Evolutionary conservation across 2,329 filamentous ascomycete species (phyloP).

Genomic region (Colletotrichum sp.): DNA sequence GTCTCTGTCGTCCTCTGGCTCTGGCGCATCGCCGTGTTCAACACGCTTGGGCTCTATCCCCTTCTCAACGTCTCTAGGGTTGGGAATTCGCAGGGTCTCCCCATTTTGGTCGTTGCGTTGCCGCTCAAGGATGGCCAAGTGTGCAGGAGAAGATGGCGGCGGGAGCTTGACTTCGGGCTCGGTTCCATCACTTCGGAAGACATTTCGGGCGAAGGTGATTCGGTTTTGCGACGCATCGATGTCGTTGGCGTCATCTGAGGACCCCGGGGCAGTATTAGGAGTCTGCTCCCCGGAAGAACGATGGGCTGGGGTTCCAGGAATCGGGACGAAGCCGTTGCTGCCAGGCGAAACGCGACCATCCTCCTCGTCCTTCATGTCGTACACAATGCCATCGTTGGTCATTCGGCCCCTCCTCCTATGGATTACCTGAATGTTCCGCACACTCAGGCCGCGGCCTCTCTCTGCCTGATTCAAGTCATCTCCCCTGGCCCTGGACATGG

Average conservation of each 20-base stretch:
- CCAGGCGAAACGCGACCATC: slow-evolving; percentile 23
- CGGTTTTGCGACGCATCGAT: slow-evolving; percentile 11
- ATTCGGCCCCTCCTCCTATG: slow-evolving; percentile 61
- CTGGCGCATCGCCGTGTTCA: slow-evolving; percentile 36
- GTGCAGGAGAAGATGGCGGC: slow-evolving; percentile 68
- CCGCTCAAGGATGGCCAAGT: slow-evolving; percentile 86
- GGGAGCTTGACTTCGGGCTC: slow-evolving; percentile 53
- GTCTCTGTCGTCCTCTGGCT: slow-evolving; percentile 38
- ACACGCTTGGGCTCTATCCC: slow-evolving; percentile 72
- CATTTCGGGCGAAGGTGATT: slow-evolving; percentile 75
- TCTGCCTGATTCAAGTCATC: slow-evolving; percentile 56
- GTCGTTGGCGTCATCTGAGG: background rate
- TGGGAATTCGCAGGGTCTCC: slow-evolving; percentile 84
- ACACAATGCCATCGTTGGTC: slow-evolving; percentile 65
- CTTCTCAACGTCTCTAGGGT: slow-evolving; percentile 86
- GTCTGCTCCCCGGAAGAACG: slow-evolving; percentile 1
- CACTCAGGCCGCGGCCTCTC: slow-evolving; percentile 50
- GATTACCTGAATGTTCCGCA: slow-evolving; percentile 71
- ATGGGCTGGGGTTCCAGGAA: background rate
- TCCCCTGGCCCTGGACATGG: slow-evolving; percentile 55
- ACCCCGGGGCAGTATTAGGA: background rate
- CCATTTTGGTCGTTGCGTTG: slow-evolving; percentile 77
- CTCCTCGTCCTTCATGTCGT: slow-evolving; percentile 44
- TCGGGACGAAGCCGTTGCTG: slow-evolving; percentile 19
- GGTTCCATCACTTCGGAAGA: slow-evolving; percentile 64